Percentiles rank a stretch among this genome's conserved stretches.
Conservation (phyloP, 106 monocot genomes). For the Dendrobium catenatum region DNA sequence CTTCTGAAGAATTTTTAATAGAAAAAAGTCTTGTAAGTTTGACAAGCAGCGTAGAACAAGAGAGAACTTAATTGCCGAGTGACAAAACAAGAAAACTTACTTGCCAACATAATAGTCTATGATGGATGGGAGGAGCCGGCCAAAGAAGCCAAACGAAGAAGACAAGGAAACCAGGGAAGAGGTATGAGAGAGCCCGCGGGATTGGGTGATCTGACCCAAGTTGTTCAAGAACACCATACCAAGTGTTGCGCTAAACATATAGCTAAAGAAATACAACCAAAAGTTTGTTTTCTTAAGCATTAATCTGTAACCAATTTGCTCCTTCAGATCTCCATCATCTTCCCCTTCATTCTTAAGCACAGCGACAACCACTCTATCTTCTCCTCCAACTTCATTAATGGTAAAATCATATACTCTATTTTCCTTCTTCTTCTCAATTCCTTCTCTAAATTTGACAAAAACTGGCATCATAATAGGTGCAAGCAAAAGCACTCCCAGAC, state of each 20-base stretch:
- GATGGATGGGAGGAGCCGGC: constrained; percentile 51
- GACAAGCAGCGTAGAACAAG: no score
- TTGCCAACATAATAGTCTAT: constrained; percentile 38
- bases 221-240: constrained; percentile 83
- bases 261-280: constrained; percentile 73
- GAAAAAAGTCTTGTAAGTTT: neutral
- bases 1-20: constrained; percentile 8
- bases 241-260: constrained; percentile 63
- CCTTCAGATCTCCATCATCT: neutral
- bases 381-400: constrained; percentile 14
- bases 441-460: constrained; percentile 21
- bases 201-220: constrained; percentile 78
- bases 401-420: constrained; percentile 26
- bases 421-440: constrained; percentile 15
- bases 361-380: neutral
- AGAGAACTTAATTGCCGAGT: neutral
- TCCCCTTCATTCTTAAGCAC: neutral
- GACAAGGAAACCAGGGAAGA: constrained; percentile 61
- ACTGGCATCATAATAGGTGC: constrained; percentile 25
- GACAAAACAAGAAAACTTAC: constrained; percentile 23
- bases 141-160: constrained; percentile 71
- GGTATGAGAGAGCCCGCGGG: constrained; percentile 39
- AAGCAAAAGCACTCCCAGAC: constrained; percentile 31
- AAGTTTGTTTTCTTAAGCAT: constrained; percentile 52
- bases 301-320: constrained; percentile 24